These are phyloP conservation scores for Pyrenochaeta sp. DNA, from an alignment of 2,329 filamentous ascomycete species.

Conservation along the genomic window DNA sequence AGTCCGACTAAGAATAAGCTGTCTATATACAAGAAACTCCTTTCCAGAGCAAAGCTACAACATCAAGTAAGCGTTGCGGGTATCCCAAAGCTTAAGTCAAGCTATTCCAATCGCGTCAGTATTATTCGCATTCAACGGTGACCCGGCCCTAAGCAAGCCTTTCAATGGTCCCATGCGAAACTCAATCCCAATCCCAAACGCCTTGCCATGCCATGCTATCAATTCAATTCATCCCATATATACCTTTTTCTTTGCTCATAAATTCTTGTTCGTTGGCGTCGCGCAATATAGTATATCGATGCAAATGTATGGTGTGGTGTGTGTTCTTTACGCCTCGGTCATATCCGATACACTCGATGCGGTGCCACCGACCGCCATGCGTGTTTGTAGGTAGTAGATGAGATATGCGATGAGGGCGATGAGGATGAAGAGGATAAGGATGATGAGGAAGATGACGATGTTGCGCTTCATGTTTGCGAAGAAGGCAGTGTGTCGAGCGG, in stretches of 20 bases:
- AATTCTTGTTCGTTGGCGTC: background rate
- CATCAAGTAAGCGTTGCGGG: constrained; percentile 2
- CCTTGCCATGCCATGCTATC: constrained; percentile 1
- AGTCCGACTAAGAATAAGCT: background rate
- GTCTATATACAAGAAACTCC: background rate
- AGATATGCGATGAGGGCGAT: constrained; percentile 59
- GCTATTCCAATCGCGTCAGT: background rate
- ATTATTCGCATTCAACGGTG: too few relatives aligned
- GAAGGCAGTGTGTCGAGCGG: background rate
- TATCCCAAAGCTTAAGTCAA: constrained; percentile 11
- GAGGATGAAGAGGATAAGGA: constrained; percentile 62
- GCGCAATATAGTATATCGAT: background rate
- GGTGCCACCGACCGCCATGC: constrained; percentile 50
- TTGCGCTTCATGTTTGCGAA: constrained; percentile 58
- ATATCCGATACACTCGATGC: constrained; percentile 43
- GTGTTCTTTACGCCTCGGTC: constrained; percentile 24
- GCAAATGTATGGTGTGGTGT: background rate
- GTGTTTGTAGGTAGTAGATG: constrained; percentile 59
- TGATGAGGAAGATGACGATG: constrained; percentile 62
- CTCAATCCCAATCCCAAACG: background rate
- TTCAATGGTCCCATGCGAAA: background rate
- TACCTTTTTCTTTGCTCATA: background rate
- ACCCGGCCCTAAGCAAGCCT: too few relatives aligned
- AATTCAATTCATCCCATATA: background rate
- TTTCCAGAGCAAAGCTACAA: background rate